These are phyloP conservation scores for Babesia bigemina DNA, from an alignment of 169 alveolate species.

Conservation along the genomic window DNA sequence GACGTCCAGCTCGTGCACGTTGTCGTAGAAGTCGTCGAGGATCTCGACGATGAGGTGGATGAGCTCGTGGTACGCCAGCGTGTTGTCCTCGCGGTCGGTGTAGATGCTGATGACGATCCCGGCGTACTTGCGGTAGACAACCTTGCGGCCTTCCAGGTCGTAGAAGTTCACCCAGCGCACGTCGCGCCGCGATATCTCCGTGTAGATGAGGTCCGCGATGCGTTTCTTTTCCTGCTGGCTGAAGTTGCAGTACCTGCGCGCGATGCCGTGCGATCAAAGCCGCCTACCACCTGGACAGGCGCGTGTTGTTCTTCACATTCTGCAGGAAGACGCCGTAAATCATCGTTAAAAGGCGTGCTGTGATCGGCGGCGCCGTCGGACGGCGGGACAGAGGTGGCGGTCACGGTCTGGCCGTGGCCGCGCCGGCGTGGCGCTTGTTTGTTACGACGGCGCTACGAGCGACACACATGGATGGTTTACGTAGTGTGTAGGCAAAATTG, in stretches of 20 bases:
- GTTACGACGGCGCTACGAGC: too few species aligned
- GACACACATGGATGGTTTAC: too few species aligned
- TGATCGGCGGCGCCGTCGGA: not conserved
- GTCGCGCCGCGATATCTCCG: constrained; percentile 36
- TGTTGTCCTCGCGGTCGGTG: constrained; percentile 91
- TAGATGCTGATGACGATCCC: constrained; percentile 48
- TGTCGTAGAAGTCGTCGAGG: constrained; percentile 95
- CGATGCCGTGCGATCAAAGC: not conserved
- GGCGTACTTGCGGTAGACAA: constrained; percentile 61
- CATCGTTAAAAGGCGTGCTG: constrained; percentile 24
- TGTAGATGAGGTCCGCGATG: constrained; percentile 51
- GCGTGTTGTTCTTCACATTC: constrained; percentile 54
- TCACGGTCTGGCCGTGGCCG: too few species aligned
- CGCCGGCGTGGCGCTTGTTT: too few species aligned
- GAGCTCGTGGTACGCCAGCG: constrained; percentile 94
- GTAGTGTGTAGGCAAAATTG: not conserved
- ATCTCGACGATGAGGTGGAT: constrained; percentile 98
- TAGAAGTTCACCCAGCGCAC: constrained; percentile 57
- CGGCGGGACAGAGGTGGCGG: not conserved
- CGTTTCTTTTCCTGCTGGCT: constrained; percentile 29
- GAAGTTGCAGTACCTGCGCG: constrained; percentile 45
- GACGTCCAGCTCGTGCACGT: constrained; percentile 92
- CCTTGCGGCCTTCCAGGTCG: constrained; percentile 62
- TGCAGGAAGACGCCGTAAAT: constrained; percentile 66
- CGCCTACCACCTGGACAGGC: constrained; percentile 62